Evolutionary conservation across 139 green algal species (phyloP).

Genomic region (Micractinium sp.): DNA sequence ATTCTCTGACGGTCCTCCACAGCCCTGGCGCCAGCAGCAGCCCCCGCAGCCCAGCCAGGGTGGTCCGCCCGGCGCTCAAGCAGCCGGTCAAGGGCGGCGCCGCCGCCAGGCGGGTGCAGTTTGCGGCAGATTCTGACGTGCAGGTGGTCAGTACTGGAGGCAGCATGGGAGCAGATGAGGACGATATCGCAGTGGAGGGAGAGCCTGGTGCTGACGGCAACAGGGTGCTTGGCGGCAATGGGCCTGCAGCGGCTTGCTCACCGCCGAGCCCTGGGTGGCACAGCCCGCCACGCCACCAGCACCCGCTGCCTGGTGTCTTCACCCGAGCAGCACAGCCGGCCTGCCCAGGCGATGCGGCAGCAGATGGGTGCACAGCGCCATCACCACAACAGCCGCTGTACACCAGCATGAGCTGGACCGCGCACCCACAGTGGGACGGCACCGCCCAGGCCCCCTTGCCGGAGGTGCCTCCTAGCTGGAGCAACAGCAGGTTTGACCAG

Average conservation of each 20-base stretch:
- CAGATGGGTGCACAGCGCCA: too few species aligned
- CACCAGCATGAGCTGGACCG: neutral
- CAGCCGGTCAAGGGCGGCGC: neutral
- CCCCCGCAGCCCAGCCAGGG: neutral
- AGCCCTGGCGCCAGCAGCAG: too few species aligned
- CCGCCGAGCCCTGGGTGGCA: slow-evolving; percentile 3
- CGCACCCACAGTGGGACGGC: too few species aligned
- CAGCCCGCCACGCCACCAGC: neutral
- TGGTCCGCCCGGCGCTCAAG: neutral
- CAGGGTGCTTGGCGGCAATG: neutral
- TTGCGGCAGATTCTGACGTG: neutral
- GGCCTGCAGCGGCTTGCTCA: neutral
- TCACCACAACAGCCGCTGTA: neutral
- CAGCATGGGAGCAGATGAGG: neutral
- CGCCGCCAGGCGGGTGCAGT: neutral
- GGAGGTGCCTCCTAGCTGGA: too few species aligned
- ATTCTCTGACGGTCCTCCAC: too few species aligned
- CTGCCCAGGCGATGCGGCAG: too few species aligned
- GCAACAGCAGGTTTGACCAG: too few species aligned
- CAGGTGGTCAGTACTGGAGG: neutral
- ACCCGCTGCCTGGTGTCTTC: neutral
- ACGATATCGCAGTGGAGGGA: too few species aligned
- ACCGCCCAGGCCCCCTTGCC: too few species aligned
- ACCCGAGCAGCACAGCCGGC: too few species aligned
- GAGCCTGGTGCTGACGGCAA: too few species aligned